Base-by-base conservation (phyloP, 2,329 filamentous ascomycete genomes). In the Colletotrichum sp. region DNA sequence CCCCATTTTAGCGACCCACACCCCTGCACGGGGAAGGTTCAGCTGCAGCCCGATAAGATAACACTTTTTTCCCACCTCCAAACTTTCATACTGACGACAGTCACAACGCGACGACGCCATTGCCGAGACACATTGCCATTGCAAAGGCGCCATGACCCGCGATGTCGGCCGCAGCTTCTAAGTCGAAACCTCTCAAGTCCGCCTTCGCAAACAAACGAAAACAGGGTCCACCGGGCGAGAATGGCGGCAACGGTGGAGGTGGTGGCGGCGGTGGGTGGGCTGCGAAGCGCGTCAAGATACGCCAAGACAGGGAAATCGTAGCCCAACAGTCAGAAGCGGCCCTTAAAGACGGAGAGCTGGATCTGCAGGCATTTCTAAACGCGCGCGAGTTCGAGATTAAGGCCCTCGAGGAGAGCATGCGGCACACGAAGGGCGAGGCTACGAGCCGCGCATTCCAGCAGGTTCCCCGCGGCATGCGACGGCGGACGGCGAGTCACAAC, bases 401-500 rank as follows among this genome's bases (percentile, higher is more conserved):
- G 73, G 94, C 96, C 2, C 87, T 99, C 63, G 95, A 98, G 82
- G 89, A 93, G 81, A 95, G 95, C 76, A 97, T 99, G 90, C 89
- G 90, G 71, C 92, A 91, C 44, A 94, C 95, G 63, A 96, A 94
- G 83, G 85, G 86, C 7, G 86, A 87, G 52, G 86, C 88, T 70
- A 87, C 91, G 59, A 93, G 92, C 73, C 91, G 96, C 68, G 96
- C 96, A 16, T 99, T 99, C 81, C 97, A 99, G 84, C 92, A 95
- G 79, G 94, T 99, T 7, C 97, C 97, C 2, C 92, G 95, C 79
- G 93, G 93, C 66, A 87, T 99, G 90, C 90, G 97, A 79, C 90
- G 97, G 78, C 90, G 97, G 80, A 98, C 96, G 0, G 97, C 96
- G 24, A 98, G 96, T 83, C 97, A 99, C 86, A 98, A 99, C 89